Conservation (phyloP, 2,329 filamentous ascomycete genomes). For the Trichophyton schoenleinii region DNA sequence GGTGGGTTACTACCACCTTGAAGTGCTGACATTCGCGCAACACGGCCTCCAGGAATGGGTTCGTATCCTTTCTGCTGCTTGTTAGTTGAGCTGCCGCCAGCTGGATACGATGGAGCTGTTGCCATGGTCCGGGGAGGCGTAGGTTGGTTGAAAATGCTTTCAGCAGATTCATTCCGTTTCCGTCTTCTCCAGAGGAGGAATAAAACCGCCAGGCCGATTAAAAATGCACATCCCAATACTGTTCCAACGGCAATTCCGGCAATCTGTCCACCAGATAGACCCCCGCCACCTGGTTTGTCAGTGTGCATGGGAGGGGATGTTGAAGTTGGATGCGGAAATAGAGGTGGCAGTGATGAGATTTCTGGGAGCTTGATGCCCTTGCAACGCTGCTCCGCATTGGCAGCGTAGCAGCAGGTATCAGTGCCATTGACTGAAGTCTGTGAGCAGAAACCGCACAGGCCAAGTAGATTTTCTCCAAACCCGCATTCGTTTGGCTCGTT, state of each 20-base stretch:
- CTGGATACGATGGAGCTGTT: slow-evolving; percentile 32
- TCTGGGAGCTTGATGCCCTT: slow-evolving; percentile 64
- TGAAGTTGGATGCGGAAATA: slow-evolving; percentile 53
- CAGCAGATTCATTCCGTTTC: slow-evolving; percentile 47
- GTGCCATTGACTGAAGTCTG: slow-evolving; percentile 78
- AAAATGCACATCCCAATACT: slow-evolving; percentile 54
- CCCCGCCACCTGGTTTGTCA: slow-evolving; percentile 18
- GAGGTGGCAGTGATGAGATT: slow-evolving; percentile 45
- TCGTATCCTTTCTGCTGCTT: slow-evolving; percentile 47
- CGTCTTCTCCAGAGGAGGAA: slow-evolving; percentile 43
- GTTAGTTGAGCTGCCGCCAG: slow-evolving; percentile 18
- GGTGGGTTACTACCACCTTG: slow-evolving; percentile 55
- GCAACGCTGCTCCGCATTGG: slow-evolving; percentile 62
- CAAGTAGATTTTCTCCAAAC: slow-evolving; percentile 56
- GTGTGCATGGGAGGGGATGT: slow-evolving; percentile 40
- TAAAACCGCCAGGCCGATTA: slow-evolving; percentile 52
- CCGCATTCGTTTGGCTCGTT: slow-evolving; percentile 87
- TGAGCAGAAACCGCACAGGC: slow-evolving; percentile 78
- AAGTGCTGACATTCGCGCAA: slow-evolving; percentile 89
- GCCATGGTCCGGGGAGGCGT: slow-evolving; percentile 46
- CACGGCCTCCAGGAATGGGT: slow-evolving; percentile 71
- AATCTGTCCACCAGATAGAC: slow-evolving; percentile 46
- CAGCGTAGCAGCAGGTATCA: slow-evolving; percentile 84
- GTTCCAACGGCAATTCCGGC: slow-evolving; percentile 82
- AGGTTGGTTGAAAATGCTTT: slow-evolving; percentile 77